These are phyloP conservation scores for Cyanidioschyzon merolae DNA, from an alignment of 23 red algal species.

Conservation along the genomic window DNA sequence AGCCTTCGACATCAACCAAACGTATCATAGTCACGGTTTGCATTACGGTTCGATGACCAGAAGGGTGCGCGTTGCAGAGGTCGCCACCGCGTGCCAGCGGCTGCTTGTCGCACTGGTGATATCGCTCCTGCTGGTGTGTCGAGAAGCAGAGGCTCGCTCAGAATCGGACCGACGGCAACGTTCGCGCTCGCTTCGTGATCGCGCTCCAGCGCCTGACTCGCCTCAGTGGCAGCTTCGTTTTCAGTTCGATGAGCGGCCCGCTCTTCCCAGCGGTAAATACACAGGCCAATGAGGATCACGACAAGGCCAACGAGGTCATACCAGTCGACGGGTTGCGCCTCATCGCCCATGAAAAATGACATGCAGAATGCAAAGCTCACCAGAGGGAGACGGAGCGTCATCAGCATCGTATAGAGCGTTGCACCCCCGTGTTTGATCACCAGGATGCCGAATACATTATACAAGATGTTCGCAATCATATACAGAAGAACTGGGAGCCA, in stretches of 20 bases:
- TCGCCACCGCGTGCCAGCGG: no score
- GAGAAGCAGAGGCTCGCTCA: background rate
- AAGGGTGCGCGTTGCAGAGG: no score
- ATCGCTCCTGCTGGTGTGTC: background rate
- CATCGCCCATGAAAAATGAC: conserved; percentile 23
- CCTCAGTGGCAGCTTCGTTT: background rate
- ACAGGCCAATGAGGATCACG: background rate
- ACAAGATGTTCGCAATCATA: conserved; percentile 13
- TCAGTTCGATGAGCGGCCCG: background rate
- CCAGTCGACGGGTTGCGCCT: conserved; percentile 13
- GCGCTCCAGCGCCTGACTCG: background rate
- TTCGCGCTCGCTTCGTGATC: background rate
- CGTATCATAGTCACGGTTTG: no score
- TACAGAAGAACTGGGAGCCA: conserved; percentile 6
- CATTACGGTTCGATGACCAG: no score
- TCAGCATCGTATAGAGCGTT: conserved; percentile 8
- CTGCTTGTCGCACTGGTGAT: no score
- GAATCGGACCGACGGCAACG: background rate
- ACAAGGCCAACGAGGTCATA: conserved; percentile 16
- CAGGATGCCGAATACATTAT: conserved; percentile 1
- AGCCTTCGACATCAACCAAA: no score
- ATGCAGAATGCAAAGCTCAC: conserved; percentile 22
- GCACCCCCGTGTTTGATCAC: conserved; percentile 18
- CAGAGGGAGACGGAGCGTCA: conserved; percentile 19
- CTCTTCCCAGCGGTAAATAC: background rate